Evolutionary conservation across 306 rosid species (phyloP), one percentile per base, ranked within the genome.

Genomic region (Vicia sativa): DNA sequence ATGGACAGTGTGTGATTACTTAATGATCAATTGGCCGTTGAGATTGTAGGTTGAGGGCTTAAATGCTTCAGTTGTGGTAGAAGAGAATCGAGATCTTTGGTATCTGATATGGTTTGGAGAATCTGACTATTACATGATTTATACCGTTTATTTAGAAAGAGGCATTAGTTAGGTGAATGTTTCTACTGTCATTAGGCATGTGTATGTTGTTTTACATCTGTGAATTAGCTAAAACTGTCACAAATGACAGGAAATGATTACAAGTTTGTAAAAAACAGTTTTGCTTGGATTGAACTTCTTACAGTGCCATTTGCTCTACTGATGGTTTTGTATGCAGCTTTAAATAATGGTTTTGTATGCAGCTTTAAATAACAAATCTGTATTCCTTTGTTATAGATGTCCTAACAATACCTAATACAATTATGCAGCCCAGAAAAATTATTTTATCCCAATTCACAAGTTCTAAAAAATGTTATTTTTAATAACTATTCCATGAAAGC

Each of bases 1-100:
- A 84, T 65, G 46, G 65, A 35, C 53, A 35, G 53, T 57, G 45
- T 52, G 35, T 73, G 78, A 67, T 42, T 46, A 29, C 42, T 73
- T 62, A 60, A 16, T 53, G 19, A 66, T 18, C 50, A 25, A 15
- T 15, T 68, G 10, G 56, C 34, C 58, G 11, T 65, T 64, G 70
- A 45, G 54, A 67, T 68, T 37, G 29, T 58, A n/a, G 62, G 54
- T 62, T 58, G 70, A 23, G 29, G 43, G 35, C 70, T 19, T 48
- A 11, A 81, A 68, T 59, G 38, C 56, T 56, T 74, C 61, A 2
- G 15, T 19, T 70, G 70, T 43, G 18, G 68, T 55, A 57, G 53
- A 72, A 15, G 68, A 25, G 34, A 74, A 63, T 29, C 35, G 3
- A 19, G 62, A 68, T 43, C 71, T 42, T 39, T 2, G 41, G 14